A percentile compares a stretch with the other conserved stretches of the same genome.
Evolutionary conservation across 768 basidiomycete genomes (phyloP).

Genomic region (Panaeolus papilionaceus): DNA sequence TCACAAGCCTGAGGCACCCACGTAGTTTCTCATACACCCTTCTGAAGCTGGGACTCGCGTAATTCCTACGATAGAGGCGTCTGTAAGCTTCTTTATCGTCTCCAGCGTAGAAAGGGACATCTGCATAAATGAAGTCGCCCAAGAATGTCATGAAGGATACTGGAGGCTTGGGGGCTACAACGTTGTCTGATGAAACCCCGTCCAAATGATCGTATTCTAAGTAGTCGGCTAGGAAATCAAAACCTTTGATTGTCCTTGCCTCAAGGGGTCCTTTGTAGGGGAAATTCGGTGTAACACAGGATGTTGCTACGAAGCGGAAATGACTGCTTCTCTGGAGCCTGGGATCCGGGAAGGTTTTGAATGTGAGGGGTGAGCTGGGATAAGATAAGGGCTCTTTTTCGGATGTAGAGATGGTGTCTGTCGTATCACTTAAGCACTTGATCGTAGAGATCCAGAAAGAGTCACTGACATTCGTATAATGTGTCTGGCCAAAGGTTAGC

Average conservation of each 20-base stretch:
- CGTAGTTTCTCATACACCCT: conserved; percentile 74
- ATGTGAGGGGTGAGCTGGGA: conserved; percentile 56
- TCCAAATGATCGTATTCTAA: conserved; percentile 37
- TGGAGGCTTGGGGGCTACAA: conserved; percentile 27
- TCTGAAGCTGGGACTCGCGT: conserved; percentile 66
- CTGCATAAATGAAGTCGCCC: conserved; percentile 81
- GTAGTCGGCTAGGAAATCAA: conserved; percentile 66
- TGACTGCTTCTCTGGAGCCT: conserved; percentile 55
- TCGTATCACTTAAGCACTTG: conserved; percentile 12
- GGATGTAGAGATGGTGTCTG: conserved; percentile 50
- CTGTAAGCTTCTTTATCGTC: conserved; percentile 63
- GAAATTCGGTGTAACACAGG: conserved; percentile 75
- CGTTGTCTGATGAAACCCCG: conserved; percentile 16
- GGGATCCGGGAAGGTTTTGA: conserved; percentile 80
- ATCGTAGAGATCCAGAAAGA: conserved; percentile 12
- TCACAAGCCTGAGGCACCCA: conserved; percentile 38
- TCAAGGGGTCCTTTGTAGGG: conserved; percentile 67
- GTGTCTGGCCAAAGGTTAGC: conserved; percentile 72
- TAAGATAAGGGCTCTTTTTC: conserved; percentile 57
- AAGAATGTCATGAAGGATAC: conserved; percentile 72
- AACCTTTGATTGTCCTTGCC: conserved; percentile 62
- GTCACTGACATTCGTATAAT: conserved; percentile 67
- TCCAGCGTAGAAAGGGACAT: conserved; percentile 69
- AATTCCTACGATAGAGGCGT: conserved; percentile 72
- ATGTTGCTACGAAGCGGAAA: conserved; percentile 74